Evolutionary conservation across 129 eudicot species (phyloP).

Genomic region (Pulicaria dysenterica): DNA sequence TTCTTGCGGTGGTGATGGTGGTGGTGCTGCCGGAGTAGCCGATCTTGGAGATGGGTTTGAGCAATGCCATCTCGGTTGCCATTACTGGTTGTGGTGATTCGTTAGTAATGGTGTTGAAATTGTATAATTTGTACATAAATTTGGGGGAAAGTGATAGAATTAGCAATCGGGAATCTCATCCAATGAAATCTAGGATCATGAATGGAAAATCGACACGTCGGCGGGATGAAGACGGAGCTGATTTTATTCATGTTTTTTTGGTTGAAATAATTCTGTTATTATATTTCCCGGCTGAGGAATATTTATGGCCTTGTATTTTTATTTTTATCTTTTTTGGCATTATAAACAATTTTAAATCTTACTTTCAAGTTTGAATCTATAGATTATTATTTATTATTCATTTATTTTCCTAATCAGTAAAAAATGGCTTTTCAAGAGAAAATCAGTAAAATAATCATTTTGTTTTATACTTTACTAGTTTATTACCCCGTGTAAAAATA

Average conservation of each 20-base stretch:
- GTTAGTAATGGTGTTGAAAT: background rate
- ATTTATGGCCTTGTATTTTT: background rate
- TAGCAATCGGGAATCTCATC: conserved; percentile 64
- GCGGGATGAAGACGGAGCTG: conserved; percentile 25
- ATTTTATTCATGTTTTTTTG: conserved; percentile 18
- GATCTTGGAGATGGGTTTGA: conserved; percentile 72
- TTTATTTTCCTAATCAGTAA: too few relatives aligned
- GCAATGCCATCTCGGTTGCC: conserved; percentile 69
- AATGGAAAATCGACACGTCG: conserved; percentile 67
- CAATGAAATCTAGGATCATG: conserved; percentile 55
- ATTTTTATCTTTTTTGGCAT: background rate
- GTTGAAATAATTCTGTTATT: background rate
- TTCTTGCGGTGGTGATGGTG: conserved; percentile 30
- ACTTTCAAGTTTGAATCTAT: too few relatives aligned
- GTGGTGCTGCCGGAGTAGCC: conserved; percentile 31
- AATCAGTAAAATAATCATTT: too few relatives aligned
- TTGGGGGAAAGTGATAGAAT: conserved; percentile 23
- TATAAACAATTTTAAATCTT: too few relatives aligned
- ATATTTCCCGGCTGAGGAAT: conserved; percentile 17
- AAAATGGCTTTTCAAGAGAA: too few relatives aligned
- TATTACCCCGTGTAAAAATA: too few relatives aligned
- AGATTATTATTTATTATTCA: too few relatives aligned
- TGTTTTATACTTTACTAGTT: too few relatives aligned
- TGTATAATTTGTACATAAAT: conserved; percentile 4
- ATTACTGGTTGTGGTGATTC: conserved; percentile 18